Conservation (phyloP, 352 stramenopile genomes). For the Pythium utonaiense region DNA sequence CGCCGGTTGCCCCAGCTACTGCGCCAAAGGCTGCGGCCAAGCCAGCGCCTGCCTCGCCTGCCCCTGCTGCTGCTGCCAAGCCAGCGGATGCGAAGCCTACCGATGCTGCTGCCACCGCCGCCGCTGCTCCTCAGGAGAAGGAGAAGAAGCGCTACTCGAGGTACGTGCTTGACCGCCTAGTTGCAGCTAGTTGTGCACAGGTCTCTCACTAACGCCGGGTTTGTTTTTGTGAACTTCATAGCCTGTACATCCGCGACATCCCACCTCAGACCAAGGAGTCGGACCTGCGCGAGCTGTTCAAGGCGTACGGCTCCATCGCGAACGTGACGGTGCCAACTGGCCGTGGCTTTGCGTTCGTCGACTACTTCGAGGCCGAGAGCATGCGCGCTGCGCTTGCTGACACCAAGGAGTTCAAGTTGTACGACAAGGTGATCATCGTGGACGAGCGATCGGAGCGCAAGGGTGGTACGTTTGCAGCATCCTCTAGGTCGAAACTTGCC, state of each 20-base stretch:
- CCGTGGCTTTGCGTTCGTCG: conserved; percentile 80
- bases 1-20: conserved; percentile 24
- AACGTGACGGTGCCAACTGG: conserved; percentile 52
- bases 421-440: conserved; percentile 74
- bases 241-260: conserved; percentile 78
- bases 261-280: conserved; percentile 65
- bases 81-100: conserved; percentile 4
- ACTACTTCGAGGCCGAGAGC: conserved; percentile 75
- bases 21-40: conserved; percentile 16
- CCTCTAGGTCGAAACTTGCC: too few species aligned
- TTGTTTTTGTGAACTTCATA: conserved; percentile 24
- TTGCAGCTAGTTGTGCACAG: too few species aligned
- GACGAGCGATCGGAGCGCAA: conserved; percentile 76
- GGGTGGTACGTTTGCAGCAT: too few species aligned
- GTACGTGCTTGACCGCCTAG: conserved; percentile 8
- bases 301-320: conserved; percentile 69
- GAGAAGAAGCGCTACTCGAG: conserved; percentile 48
- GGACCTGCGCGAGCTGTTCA: conserved; percentile 80
- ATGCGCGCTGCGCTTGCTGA: conserved; percentile 72
- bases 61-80: conserved; percentile 19
- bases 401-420: conserved; percentile 61
- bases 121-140: conserved; percentile 30
- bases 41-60: conserved; percentile 18
- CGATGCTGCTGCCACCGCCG: not conserved
- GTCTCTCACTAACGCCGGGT: conserved; percentile 1